phyloP scores from a whole-genome alignment of 768 basidiomycete species.

The Leucocoprinus sp. region DNA sequence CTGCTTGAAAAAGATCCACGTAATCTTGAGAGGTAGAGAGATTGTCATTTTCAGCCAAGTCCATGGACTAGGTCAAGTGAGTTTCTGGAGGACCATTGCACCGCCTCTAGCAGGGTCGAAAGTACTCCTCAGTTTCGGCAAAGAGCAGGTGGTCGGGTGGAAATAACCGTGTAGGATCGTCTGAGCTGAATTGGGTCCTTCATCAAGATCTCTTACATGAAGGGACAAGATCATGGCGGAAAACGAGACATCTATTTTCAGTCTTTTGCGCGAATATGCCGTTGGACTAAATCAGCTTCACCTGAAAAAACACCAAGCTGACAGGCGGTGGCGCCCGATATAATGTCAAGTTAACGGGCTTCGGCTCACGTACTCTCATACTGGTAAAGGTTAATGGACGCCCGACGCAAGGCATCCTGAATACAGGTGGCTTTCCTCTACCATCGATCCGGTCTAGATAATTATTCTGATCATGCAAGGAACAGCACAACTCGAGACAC shows the following conservation, averaged over 20 bases:
- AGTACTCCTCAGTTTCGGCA: conserved; percentile 1
- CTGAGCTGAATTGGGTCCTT: conserved; percentile 4
- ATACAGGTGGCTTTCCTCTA: conserved; percentile 10
- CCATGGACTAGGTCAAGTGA: conserved; percentile 9
- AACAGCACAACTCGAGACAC: conserved; percentile 24
- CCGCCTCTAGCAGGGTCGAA: conserved; percentile 5
- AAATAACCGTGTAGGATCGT: conserved; percentile 3
- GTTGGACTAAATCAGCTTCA: conserved; percentile 9
- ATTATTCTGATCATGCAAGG: conserved; percentile 30
- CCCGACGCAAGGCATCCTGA: conserved; percentile 26
- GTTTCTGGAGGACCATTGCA: conserved; percentile 6
- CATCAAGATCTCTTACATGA: conserved; percentile 9
- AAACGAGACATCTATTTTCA: too few species aligned
- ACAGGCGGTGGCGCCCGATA: conserved; percentile 34
- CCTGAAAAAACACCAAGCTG: conserved; percentile 19
- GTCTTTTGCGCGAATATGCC: conserved; percentile 13
- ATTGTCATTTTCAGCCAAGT: conserved; percentile 7
- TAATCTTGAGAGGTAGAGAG: conserved; percentile 6
- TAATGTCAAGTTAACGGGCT: conserved; percentile 32
- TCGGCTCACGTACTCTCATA: conserved; percentile 33
- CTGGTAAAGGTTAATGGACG: conserved; percentile 33
- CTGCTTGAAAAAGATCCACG: conserved; percentile 1
- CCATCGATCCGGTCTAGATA: conserved; percentile 25
- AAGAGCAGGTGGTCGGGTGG: conserved; percentile 1
- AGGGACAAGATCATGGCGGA: conserved; percentile 12